Conservation (phyloP, 495 filamentous ascomycete species). For the Trichoderma virens region DNA sequence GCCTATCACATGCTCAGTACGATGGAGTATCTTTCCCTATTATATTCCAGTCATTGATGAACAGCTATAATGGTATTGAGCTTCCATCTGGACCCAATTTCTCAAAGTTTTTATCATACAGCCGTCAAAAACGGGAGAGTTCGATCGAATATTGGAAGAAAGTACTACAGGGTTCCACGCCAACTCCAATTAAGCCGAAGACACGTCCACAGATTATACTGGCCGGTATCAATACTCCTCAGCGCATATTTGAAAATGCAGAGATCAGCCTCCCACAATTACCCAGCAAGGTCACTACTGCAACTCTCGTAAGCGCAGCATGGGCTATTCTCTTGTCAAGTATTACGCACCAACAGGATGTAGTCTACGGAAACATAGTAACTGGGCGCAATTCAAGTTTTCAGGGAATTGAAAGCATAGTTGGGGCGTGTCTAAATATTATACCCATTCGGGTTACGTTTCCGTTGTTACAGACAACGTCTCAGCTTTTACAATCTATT, state of each 20-base stretch:
- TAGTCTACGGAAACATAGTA: constrained; percentile 49
- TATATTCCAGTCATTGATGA: constrained; percentile 47
- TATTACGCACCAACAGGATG: constrained; percentile 34
- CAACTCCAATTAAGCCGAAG: background rate
- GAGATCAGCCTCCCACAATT: constrained; percentile 35
- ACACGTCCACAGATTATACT: too few species aligned
- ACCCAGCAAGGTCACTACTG: constrained; percentile 41
- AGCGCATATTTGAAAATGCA: background rate
- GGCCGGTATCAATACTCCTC: background rate
- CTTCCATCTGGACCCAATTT: constrained; percentile 40
- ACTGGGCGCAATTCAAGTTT: constrained; percentile 49
- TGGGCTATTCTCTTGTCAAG: constrained; percentile 49
- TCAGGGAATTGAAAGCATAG: constrained; percentile 42
- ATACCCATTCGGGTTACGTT: constrained; percentile 51
- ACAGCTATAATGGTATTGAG: constrained; percentile 42
- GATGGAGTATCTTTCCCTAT: constrained; percentile 56
- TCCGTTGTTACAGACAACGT: constrained; percentile 1
- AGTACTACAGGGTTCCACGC: background rate
- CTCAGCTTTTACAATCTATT: background rate
- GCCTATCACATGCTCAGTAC: constrained; percentile 62
- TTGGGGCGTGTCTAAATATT: constrained; percentile 47
- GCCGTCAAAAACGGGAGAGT: background rate
- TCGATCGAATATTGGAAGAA: background rate
- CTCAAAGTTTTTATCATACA: constrained; percentile 40
- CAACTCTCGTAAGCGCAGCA: constrained; percentile 45